Evolutionary conservation across 2,329 filamentous ascomycete species (phyloP), one percentile per base, ranked within the genome.

Genomic region (Colletotrichum navitas): DNA sequence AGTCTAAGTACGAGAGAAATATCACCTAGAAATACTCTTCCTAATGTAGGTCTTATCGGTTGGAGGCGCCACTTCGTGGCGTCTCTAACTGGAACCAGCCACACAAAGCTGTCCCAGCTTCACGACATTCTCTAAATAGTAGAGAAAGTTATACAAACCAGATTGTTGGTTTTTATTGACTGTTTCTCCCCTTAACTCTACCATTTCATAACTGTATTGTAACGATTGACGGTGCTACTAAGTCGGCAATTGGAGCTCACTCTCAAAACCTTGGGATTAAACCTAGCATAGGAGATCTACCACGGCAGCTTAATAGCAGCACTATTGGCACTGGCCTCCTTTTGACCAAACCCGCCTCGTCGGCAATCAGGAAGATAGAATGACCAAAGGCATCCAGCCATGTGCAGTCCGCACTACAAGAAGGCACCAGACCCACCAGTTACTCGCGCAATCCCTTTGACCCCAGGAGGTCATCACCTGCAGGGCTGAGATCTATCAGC

Each of bases 231-330:
- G 21, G 34, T 63, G 1, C 1, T 54, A 3, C 18, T 0, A 24
- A 43, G 12, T 39, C 36, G 5, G 18, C 47, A 5, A 43, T 16
- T 54, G 7, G 41, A 45, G 32, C 29, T 71, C 43, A 59, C n/a
- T 26, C 24, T 64, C 68, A 71, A 52, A 68, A 39, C 45, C 29
- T 63, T 26, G n/a, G 68, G 58, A 58, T 71, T 64, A 3, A 71
- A 71, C 12, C 58, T 64, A 11, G 36, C 26, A 45, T 52, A 63
- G 43, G 52, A 59, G 16, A 47, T 63, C n/a, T 68, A 58, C n/a
- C 51, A 58, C 18, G 45, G 68, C 39, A 59, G 64, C 34, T 21
- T 32, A 21, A 10, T 26, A 16, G 18, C 26, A 47, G 68, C 11
- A 24, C 21, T 18, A 21, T 24, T 16, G 43, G n/a, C 18, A 36